Percentiles rank a stretch among this genome's conserved stretches.
These are phyloP conservation scores for Phytopythium oedochilum DNA, from an alignment of 352 stramenopile species.

Conservation along the genomic window DNA sequence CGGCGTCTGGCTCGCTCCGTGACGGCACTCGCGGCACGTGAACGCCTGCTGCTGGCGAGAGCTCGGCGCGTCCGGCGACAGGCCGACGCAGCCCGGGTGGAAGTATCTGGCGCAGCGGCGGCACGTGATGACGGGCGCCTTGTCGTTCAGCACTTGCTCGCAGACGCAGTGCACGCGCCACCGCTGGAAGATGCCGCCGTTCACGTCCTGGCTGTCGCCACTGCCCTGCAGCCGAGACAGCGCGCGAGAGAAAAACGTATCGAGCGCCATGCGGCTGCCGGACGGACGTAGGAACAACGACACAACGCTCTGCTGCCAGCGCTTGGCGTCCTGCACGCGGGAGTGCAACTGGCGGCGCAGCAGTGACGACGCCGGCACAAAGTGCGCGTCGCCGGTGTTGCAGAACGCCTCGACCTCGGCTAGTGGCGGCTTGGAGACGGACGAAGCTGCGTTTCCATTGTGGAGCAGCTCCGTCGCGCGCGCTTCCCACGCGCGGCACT, in stretches of 20 bases:
- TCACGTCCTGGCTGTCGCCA: background rate
- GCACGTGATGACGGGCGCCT: conserved; percentile 45
- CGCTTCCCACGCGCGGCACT: conserved; percentile 50
- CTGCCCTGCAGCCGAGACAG: conserved; percentile 4
- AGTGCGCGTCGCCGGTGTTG: conserved; percentile 44
- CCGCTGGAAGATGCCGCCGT: background rate
- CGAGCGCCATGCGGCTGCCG: conserved; percentile 23
- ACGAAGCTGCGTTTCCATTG: conserved; percentile 1
- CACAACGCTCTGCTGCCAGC: conserved; percentile 50
- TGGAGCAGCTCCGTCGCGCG: conserved; percentile 41
- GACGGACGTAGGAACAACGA: conserved; percentile 52
- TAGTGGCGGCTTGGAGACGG: conserved; percentile 24
- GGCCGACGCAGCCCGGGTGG: conserved; percentile 51
- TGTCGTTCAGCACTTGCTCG: conserved; percentile 55
- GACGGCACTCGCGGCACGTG: background rate
- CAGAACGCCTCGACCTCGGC: conserved; percentile 49
- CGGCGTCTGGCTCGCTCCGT: background rate
- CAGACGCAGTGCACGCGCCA: conserved; percentile 57
- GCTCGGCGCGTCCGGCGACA: conserved; percentile 3
- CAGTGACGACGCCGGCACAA: conserved; percentile 58
- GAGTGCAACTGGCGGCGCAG: conserved; percentile 56
- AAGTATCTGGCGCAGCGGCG: conserved; percentile 44
- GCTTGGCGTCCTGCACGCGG: conserved; percentile 59
- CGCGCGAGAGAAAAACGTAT: conserved; percentile 40
- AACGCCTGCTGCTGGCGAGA: background rate